Evolutionary conservation across 306 rosid genomes (phyloP), one percentile per base, ranked within the genome.

Genomic region (Quercus parvula): DNA sequence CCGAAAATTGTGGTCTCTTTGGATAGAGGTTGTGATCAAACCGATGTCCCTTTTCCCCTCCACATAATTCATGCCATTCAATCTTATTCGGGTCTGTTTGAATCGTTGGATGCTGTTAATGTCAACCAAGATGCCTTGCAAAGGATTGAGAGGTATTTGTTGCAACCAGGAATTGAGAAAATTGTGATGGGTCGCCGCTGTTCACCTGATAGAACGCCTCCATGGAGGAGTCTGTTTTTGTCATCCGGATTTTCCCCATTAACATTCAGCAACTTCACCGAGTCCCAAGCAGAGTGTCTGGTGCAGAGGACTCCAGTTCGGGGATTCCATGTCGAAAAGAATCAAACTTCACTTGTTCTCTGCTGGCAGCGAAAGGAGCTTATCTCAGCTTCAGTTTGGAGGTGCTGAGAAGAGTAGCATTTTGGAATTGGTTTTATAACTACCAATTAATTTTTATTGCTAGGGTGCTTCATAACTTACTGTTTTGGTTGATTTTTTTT

Each of bases 251-350:
- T 92, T 79, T 85, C 92, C 19, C 93, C 97, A 22, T 81, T 80
- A 87, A 72, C 89, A 69, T 94, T 92, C 81, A 94, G 97, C 54
- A 94, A 92, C 84, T 87, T 92, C 80, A 88, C 97, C 0, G 97
- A 92, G 81, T 91, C 97, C 33, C 98, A 92, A 85, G 97, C 97
- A 0, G 98, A 94, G 84, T 94, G 94, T 79, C 69, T 92, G 82
- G 92, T 92, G 64, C 97, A 94, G 79, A 82, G 97, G 88, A 87
- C 84, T 79, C 93, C 90, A 0, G 91, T 82, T 24, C 85, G 85
- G 77, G 98, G 98, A 33, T 95, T 91, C 73, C 92, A 92, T 22
- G 83, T 92, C 1, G 97, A 91, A 88, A 95, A 88, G 88, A 81
- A 81, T 71, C 95, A 89, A 70, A 84, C 93, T 35, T 90, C 97